Evolutionary conservation across 2,329 filamentous ascomycete genomes (phyloP).

Genomic region (Venturia aucupariae): DNA sequence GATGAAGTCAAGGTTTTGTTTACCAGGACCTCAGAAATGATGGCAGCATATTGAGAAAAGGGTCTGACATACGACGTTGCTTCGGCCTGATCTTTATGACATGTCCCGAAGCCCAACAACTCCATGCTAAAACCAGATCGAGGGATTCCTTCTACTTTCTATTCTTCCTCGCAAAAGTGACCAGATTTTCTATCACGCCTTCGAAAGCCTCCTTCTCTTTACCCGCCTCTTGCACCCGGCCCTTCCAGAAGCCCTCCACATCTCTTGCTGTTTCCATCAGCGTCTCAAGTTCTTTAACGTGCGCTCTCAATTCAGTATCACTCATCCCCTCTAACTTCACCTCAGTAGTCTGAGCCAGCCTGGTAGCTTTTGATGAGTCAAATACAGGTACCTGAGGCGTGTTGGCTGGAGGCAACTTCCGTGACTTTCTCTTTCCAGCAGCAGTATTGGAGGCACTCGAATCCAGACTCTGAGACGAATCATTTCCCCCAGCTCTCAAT

Average conservation of each 20-base stretch:
- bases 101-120: neutral
- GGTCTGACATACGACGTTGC: neutral
- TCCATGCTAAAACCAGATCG: neutral
- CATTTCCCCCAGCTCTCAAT: conserved; percentile 28
- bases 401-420: conserved; percentile 22
- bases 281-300: conserved; percentile 46
- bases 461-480: conserved; percentile 30
- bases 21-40: neutral
- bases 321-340: conserved; percentile 74
- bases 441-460: conserved; percentile 23
- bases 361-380: conserved; percentile 67
- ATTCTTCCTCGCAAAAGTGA: conserved; percentile 80
- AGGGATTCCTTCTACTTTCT: conserved; percentile 48
- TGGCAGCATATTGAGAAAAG: neutral
- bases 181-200: conserved; percentile 91
- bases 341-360: conserved; percentile 75
- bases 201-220: conserved; percentile 91
- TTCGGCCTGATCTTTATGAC: neutral
- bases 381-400: conserved; percentile 64
- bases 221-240: conserved; percentile 73
- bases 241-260: conserved; percentile 81
- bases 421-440: conserved; percentile 25
- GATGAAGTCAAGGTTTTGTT: neutral
- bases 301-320: conserved; percentile 61
- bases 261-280: conserved; percentile 60